Evolutionary conservation across 2,329 filamentous ascomycete species (phyloP).

Genomic region (Chrysosporium keratinophilum): DNA sequence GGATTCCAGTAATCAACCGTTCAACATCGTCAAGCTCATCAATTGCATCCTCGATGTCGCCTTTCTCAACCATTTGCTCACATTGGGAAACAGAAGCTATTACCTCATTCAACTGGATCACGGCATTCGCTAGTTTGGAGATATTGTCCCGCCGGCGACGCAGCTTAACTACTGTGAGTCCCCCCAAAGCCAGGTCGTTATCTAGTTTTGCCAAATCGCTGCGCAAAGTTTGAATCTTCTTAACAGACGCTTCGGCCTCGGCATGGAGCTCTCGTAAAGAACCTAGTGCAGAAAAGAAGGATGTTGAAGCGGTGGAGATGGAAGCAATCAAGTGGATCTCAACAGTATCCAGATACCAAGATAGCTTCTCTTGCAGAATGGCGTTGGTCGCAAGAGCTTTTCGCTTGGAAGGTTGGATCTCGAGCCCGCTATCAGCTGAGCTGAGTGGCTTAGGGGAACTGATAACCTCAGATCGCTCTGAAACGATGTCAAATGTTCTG

Average conservation of each 20-base stretch:
- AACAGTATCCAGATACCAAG: conserved; percentile 99
- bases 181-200: conserved; percentile 73
- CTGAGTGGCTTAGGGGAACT: conserved; percentile 49
- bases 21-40: conserved; percentile 69
- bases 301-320: conserved; percentile 89
- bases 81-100: conserved; percentile 65
- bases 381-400: conserved; percentile 93
- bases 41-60: conserved; percentile 72
- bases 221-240: conserved; percentile 69
- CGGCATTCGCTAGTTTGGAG: conserved; percentile 67
- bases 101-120: conserved; percentile 70
- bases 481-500: conserved; percentile 90
- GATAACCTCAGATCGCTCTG: conserved; percentile 94
- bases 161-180: conserved; percentile 75
- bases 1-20: conserved; percentile 65
- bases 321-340: conserved; percentile 94
- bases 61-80: conserved; percentile 69
- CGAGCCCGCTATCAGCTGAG: conserved; percentile 47
- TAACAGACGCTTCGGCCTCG: conserved; percentile 83
- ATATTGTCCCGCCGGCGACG: conserved; percentile 75
- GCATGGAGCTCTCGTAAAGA: conserved; percentile 83
- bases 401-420: conserved; percentile 34
- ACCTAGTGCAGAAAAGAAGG: conserved; percentile 89
- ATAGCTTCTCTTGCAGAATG: conserved; percentile 93
- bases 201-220: conserved; percentile 73